phyloP scores from a whole-genome alignment of 345 rosid genomes.

The Eutrema heterophyllum region DNA sequence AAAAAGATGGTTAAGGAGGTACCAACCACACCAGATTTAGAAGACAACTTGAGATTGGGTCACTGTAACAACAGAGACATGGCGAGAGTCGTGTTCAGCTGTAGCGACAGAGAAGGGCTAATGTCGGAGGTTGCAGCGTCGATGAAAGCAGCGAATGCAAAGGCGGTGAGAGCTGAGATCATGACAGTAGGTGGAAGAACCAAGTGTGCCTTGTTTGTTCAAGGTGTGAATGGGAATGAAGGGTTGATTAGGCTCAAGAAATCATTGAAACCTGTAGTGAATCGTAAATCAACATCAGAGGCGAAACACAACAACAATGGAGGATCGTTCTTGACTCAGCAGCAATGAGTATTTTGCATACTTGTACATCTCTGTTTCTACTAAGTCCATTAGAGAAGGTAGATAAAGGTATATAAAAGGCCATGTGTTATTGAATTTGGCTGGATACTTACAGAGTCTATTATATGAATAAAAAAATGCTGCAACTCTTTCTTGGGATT shows the following conservation, averaged over 20 bases:
- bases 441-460: constrained; percentile 5
- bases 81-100: constrained; percentile 42
- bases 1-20: constrained; percentile 35
- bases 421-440: constrained; percentile 2
- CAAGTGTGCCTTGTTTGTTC: constrained; percentile 40
- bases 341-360: neutral
- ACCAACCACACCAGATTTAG: constrained; percentile 35
- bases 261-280: constrained; percentile 29
- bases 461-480: neutral
- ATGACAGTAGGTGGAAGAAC: constrained; percentile 55
- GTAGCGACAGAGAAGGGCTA: constrained; percentile 41
- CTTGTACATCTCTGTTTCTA: constrained; percentile 13
- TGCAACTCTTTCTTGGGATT: neutral
- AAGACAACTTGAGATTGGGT: constrained; percentile 31
- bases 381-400: neutral
- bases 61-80: constrained; percentile 18
- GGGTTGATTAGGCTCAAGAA: constrained; percentile 37
- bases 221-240: constrained; percentile 45
- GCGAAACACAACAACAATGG: neutral
- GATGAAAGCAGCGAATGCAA: constrained; percentile 41
- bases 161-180: constrained; percentile 48
- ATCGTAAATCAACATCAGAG: constrained; percentile 11
- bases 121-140: constrained; percentile 41
- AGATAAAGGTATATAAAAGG: neutral
- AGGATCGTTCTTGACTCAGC: neutral